A percentile compares a stretch with the other conserved stretches of the same genome.
Evolutionary conservation across 495 filamentous ascomycete species (phyloP).

Genomic region (Pyronema domesticum): DNA sequence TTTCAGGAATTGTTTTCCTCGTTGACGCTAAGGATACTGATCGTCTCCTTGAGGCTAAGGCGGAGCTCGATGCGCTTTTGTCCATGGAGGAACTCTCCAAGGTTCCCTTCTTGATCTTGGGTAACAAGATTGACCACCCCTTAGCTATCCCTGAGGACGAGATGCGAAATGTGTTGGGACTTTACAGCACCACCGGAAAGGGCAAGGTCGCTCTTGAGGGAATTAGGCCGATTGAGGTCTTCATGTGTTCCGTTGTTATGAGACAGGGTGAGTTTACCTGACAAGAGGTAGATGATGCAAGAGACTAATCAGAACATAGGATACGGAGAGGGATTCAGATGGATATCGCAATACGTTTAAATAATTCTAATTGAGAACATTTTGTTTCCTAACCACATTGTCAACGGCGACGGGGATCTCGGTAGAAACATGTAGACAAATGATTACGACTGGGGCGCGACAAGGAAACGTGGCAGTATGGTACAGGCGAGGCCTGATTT

Average conservation of each 20-base stretch:
- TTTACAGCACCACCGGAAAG: constrained; percentile 70
- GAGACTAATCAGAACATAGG: constrained; percentile 24
- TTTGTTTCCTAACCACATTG: background rate
- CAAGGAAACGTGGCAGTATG: constrained; percentile 1
- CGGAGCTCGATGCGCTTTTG: constrained; percentile 83
- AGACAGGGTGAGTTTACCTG: constrained; percentile 53
- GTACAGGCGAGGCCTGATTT: constrained; percentile 5
- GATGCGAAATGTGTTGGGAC: constrained; percentile 67
- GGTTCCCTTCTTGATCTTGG: constrained; percentile 86
- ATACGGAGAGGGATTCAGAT: constrained; percentile 63
- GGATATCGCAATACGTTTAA: constrained; percentile 64
- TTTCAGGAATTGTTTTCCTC: constrained; percentile 91
- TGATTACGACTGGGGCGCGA: background rate
- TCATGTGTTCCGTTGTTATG: constrained; percentile 98
- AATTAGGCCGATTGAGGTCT: constrained; percentile 90
- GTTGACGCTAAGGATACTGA: constrained; percentile 95
- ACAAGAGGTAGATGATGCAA: constrained; percentile 5
- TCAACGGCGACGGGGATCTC: background rate
- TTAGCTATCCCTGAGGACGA: constrained; percentile 90
- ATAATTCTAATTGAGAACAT: constrained; percentile 1
- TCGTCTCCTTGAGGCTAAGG: constrained; percentile 83
- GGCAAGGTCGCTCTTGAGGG: constrained; percentile 90
- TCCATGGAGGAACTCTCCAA: constrained; percentile 84
- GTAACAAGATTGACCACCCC: constrained; percentile 98
- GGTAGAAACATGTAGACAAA: constrained; percentile 2